Percentiles rank a stretch among this genome's conserved stretches.
phyloP scores from a whole-genome alignment of 768 basidiomycete species.

The Hygrophorus pudorinus region DNA sequence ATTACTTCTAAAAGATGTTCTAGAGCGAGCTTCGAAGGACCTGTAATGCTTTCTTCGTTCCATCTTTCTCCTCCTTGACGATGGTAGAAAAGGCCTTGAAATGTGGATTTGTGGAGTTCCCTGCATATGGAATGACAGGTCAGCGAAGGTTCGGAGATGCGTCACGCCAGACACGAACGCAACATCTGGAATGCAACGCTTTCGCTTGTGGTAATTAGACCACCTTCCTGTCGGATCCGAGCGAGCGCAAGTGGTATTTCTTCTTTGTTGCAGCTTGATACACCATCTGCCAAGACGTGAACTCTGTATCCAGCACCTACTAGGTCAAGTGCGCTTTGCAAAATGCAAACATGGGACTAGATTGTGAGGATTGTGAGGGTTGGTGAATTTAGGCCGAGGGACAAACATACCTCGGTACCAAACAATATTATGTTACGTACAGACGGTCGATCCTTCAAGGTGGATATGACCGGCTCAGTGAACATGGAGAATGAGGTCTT shows the following conservation, averaged over 20 bases:
- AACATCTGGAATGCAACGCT: slow-evolving; percentile 72
- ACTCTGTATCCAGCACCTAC: slow-evolving; percentile 33
- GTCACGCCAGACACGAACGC: slow-evolving; percentile 16
- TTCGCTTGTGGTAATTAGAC: slow-evolving; percentile 71
- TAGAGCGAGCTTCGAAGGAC: slow-evolving; percentile 6
- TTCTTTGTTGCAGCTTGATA: slow-evolving; percentile 71
- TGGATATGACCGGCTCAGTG: slow-evolving; percentile 48
- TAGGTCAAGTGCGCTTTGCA: slow-evolving; percentile 74
- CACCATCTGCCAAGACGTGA: slow-evolving; percentile 74
- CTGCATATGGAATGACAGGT: not conserved
- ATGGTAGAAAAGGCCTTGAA: slow-evolving; percentile 68
- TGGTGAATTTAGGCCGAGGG: not conserved
- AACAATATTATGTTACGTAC: slow-evolving; percentile 63
- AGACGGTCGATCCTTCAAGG: slow-evolving; percentile 37
- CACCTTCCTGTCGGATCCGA: slow-evolving; percentile 64
- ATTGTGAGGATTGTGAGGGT: slow-evolving; percentile 1
- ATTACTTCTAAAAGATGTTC: no score
- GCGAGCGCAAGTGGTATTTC: slow-evolving; percentile 72
- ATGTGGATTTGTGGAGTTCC: slow-evolving; percentile 45
- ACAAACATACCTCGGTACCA: slow-evolving; percentile 73
- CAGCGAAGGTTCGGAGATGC: not conserved
- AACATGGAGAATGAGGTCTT: slow-evolving; percentile 87
- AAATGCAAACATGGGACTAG: slow-evolving; percentile 82
- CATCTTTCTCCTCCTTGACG: slow-evolving; percentile 70
- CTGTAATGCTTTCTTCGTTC: slow-evolving; percentile 37